These are phyloP conservation scores for Pseudisothecium myosuroides DNA, from an alignment of 225 moss, liverwort and hornwort species.

Conservation along the genomic window DNA sequence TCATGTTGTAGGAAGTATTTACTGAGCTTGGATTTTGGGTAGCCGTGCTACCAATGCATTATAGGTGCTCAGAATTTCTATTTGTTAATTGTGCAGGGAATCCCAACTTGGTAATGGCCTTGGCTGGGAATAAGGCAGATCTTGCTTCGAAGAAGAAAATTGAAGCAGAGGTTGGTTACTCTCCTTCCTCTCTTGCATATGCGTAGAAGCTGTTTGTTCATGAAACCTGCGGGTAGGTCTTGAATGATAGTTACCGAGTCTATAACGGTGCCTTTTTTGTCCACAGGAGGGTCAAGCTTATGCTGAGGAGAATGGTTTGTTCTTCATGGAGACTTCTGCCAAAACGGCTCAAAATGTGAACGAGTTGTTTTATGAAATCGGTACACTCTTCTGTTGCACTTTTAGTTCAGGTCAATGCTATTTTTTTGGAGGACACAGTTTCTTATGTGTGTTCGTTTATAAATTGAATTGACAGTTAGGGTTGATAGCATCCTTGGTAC, in stretches of 20 bases:
- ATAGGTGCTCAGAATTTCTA: not conserved
- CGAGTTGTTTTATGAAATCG: slow-evolving; percentile 94
- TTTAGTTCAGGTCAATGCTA: not conserved
- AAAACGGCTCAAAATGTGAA: slow-evolving; percentile 96
- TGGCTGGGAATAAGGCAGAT: slow-evolving; percentile 96
- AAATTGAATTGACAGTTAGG: not conserved
- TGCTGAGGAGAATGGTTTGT: slow-evolving; percentile 90
- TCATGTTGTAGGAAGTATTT: not conserved
- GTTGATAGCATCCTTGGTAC: not conserved
- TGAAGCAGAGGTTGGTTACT: slow-evolving; percentile 57
- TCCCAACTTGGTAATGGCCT: slow-evolving; percentile 83
- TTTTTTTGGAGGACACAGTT: not conserved
- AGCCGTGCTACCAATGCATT: not conserved
- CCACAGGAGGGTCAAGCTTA: slow-evolving; percentile 88
- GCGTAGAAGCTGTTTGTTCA: not conserved
- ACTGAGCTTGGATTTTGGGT: not conserved
- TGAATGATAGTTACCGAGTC: not conserved
- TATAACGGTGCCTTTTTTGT: not conserved
- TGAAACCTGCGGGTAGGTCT: not conserved
- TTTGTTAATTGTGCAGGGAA: slow-evolving; percentile 38
- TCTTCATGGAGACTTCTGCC: slow-evolving; percentile 98
- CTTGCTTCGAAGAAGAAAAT: slow-evolving; percentile 66
- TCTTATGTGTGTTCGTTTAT: not conserved
- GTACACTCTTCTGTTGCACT: slow-evolving; percentile 13
- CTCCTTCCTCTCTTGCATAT: not conserved